A percentile compares a stretch with the other conserved stretches of the same genome.
These are phyloP conservation scores for Globisporangium canariense DNA, from an alignment of 352 stramenopile genomes.

Conservation along the genomic window DNA sequence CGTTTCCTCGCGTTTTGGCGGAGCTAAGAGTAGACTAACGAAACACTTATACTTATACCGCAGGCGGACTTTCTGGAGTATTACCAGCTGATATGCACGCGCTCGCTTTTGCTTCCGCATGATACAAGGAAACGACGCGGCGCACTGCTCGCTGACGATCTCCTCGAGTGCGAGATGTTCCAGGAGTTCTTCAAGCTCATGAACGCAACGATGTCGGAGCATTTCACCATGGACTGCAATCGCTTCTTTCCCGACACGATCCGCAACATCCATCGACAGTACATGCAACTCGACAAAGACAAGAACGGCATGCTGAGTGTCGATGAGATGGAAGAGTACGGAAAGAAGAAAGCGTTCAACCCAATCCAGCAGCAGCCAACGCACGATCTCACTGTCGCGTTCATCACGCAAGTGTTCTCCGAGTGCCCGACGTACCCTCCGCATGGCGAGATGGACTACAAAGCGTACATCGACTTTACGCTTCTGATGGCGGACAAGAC, in stretches of 20 bases:
- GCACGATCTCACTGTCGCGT: conserved; percentile 54
- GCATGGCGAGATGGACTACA: conserved; percentile 58
- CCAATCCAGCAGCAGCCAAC: conserved; percentile 35
- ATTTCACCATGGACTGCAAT: conserved; percentile 29
- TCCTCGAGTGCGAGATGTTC: conserved; percentile 32
- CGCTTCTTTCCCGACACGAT: conserved; percentile 29
- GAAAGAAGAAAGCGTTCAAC: conserved; percentile 72
- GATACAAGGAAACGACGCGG: conserved; percentile 24
- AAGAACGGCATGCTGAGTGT: conserved; percentile 56
- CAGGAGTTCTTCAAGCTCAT: conserved; percentile 45
- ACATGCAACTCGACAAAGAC: conserved; percentile 59
- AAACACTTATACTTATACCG: background rate
- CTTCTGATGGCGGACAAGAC: conserved; percentile 40
- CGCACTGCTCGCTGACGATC: conserved; percentile 31
- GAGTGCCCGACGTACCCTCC: conserved; percentile 42
- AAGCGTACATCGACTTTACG: conserved; percentile 60
- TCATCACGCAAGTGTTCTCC: conserved; percentile 53
- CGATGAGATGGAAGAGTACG: conserved; percentile 45
- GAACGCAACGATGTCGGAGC: conserved; percentile 24
- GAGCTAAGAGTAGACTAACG: background rate
- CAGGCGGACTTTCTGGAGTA: conserved; percentile 46
- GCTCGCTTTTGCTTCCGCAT: conserved; percentile 51
- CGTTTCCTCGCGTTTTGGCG: too few relatives aligned
- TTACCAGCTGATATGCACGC: conserved; percentile 59
- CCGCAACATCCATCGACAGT: conserved; percentile 51